These are phyloP conservation scores for Debaryomyces nepalensis DNA, from an alignment of 1,139 yeast genomes.

Conservation along the genomic window DNA sequence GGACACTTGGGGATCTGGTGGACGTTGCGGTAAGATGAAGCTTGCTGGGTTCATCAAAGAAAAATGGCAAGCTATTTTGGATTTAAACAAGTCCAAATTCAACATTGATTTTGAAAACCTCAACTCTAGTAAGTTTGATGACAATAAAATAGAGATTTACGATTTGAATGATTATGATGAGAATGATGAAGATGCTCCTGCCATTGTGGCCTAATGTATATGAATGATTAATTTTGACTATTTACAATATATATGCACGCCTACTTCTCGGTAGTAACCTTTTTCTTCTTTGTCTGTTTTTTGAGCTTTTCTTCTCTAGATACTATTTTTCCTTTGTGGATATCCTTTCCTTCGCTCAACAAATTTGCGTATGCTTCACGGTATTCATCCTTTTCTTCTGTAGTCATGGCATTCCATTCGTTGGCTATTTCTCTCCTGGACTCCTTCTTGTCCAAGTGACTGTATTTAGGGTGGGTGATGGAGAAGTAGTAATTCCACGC, in stretches of 20 bases:
- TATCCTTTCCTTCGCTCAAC: slow-evolving; percentile 36
- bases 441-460: slow-evolving; percentile 19
- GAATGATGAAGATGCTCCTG: slow-evolving; percentile 37
- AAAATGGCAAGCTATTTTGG: slow-evolving; percentile 23
- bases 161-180: slow-evolving; percentile 27
- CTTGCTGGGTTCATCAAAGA: slow-evolving; percentile 25
- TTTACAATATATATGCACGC: not conserved
- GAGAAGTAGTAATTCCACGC: slow-evolving; percentile 43
- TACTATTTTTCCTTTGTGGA: slow-evolving; percentile 36
- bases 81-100: slow-evolving; percentile 20
- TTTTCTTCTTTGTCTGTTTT: slow-evolving; percentile 13
- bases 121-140: slow-evolving; percentile 16
- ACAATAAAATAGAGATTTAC: slow-evolving; percentile 28
- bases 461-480: slow-evolving; percentile 21
- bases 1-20: slow-evolving; percentile 16
- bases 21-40: slow-evolving; percentile 29
- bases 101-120: slow-evolving; percentile 21
- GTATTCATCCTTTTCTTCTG: slow-evolving; percentile 29
- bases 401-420: slow-evolving; percentile 34
- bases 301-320: slow-evolving; percentile 25
- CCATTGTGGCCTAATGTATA: slow-evolving; percentile 21
- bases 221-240: not conserved
- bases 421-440: slow-evolving; percentile 23
- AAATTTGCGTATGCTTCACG: slow-evolving; percentile 33
- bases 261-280: not conserved